Conservation (phyloP, 2,329 filamentous ascomycete genomes). For the Penicillium sp. region DNA sequence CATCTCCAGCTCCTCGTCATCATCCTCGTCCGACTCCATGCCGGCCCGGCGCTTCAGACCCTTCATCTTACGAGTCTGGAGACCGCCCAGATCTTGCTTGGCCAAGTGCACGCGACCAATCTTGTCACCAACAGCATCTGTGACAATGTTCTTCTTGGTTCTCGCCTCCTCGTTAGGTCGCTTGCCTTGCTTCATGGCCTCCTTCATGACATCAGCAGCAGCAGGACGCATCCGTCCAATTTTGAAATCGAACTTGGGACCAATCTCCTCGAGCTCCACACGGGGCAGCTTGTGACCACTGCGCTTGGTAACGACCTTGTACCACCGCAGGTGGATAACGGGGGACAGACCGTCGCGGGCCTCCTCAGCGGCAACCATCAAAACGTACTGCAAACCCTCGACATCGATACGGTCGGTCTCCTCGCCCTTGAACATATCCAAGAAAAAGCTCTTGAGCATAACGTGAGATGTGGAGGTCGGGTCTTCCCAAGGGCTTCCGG, state of each 20-base stretch:
- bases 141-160: slow-evolving; percentile 95
- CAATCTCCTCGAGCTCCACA: slow-evolving; percentile 93
- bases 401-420: slow-evolving; percentile 83
- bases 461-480: slow-evolving; percentile 77
- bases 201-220: slow-evolving; percentile 72
- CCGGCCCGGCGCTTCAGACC: slow-evolving; percentile 82
- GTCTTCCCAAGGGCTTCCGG: slow-evolving; percentile 83
- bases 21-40: slow-evolving; percentile 54
- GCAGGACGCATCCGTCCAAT: slow-evolving; percentile 68
- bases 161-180: slow-evolving; percentile 53
- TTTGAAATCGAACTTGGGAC: slow-evolving; percentile 87
- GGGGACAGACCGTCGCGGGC: slow-evolving; percentile 42
- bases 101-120: slow-evolving; percentile 88
- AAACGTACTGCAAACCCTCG: slow-evolving; percentile 87
- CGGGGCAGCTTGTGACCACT: slow-evolving; percentile 84
- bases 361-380: slow-evolving; percentile 78
- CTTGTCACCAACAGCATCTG: slow-evolving; percentile 93
- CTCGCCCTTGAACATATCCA: slow-evolving; percentile 89
- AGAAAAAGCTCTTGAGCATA: slow-evolving; percentile 79
- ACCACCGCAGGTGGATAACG: slow-evolving; percentile 69
- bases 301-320: slow-evolving; percentile 81
- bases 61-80: slow-evolving; percentile 99
- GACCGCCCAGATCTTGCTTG: slow-evolving; percentile 78
- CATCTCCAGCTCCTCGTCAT: slow-evolving; percentile 51
- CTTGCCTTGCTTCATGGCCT: slow-evolving; percentile 84